Evolutionary conservation across 805 yeast species (phyloP).

Genomic region (Jamesozyma piceae): DNA sequence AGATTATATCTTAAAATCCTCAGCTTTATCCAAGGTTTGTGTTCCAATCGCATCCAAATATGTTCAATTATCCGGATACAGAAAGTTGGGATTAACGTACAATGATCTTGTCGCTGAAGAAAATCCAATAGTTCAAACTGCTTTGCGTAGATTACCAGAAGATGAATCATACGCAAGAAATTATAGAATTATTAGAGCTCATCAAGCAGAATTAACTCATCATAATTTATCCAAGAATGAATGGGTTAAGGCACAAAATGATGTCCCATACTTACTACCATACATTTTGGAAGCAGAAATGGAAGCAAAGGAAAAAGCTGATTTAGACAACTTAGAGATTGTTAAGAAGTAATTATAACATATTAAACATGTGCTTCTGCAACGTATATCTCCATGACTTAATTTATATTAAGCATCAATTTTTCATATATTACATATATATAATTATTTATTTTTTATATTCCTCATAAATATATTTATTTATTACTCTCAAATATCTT

Average conservation of each 20-base stretch:
- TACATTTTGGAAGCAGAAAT: conserved; percentile 90
- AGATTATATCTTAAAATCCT: conserved; percentile 72
- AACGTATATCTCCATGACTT: no score
- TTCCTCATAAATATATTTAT: background rate
- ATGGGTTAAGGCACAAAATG: conserved; percentile 72
- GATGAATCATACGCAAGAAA: conserved; percentile 83
- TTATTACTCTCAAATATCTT: no score
- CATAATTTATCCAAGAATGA: conserved; percentile 75
- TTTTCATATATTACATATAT: background rate
- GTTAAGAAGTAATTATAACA: conserved; percentile 2
- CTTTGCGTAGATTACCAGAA: conserved; percentile 77
- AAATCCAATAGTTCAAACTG: conserved; percentile 76
- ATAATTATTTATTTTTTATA: no score
- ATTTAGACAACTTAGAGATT: conserved; percentile 63
- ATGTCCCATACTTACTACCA: conserved; percentile 74
- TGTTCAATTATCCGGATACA: conserved; percentile 75
- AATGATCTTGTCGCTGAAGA: conserved; percentile 88
- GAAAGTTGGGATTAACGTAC: conserved; percentile 85
- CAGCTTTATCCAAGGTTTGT: conserved; percentile 63
- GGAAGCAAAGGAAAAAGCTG: conserved; percentile 78
- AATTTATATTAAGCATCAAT: background rate
- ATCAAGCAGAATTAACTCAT: conserved; percentile 76
- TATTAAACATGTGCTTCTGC: no score
- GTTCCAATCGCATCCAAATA: conserved; percentile 75
- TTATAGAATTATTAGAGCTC: conserved; percentile 86